Evolutionary conservation across 108 stramenopile species (phyloP).

Genomic region (Phaeodactylum tricornutum): DNA sequence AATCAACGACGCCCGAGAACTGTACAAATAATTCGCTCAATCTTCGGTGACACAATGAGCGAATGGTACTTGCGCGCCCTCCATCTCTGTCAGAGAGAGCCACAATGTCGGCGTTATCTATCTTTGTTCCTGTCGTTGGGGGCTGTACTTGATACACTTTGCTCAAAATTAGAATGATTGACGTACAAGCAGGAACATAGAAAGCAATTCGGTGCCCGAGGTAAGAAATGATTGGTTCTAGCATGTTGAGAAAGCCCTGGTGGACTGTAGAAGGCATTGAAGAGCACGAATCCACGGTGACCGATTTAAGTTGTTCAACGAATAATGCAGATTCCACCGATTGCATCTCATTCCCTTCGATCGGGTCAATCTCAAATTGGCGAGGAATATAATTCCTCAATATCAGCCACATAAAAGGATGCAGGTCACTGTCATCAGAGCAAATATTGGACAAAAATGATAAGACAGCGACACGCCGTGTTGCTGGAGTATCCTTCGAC

Average conservation of each 20-base stretch:
- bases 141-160: slow-evolving; percentile 23
- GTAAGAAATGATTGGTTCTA: slow-evolving; percentile 59
- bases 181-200: slow-evolving; percentile 39
- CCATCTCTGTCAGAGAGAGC: background rate
- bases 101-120: background rate
- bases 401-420: slow-evolving; percentile 69
- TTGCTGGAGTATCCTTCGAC: slow-evolving; percentile 65
- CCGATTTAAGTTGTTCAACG: too few relatives aligned
- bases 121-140: background rate
- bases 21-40: slow-evolving; percentile 46
- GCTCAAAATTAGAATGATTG: slow-evolving; percentile 41
- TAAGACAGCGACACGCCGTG: slow-evolving; percentile 61
- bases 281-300: too few relatives aligned
- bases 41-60: slow-evolving; percentile 54
- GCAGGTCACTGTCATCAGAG: slow-evolving; percentile 39
- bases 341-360: too few relatives aligned
- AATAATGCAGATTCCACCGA: too few relatives aligned
- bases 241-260: slow-evolving; percentile 74
- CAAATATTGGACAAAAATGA: slow-evolving; percentile 70
- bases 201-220: slow-evolving; percentile 51
- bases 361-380: slow-evolving; percentile 11
- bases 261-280: slow-evolving; percentile 35
- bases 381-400: slow-evolving; percentile 51
- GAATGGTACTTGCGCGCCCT: slow-evolving; percentile 29
- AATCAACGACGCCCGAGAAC: slow-evolving; percentile 52